Evolutionary conservation across 352 stramenopile genomes (phyloP).

Genomic region (Phytophthora chlamydospora): DNA sequence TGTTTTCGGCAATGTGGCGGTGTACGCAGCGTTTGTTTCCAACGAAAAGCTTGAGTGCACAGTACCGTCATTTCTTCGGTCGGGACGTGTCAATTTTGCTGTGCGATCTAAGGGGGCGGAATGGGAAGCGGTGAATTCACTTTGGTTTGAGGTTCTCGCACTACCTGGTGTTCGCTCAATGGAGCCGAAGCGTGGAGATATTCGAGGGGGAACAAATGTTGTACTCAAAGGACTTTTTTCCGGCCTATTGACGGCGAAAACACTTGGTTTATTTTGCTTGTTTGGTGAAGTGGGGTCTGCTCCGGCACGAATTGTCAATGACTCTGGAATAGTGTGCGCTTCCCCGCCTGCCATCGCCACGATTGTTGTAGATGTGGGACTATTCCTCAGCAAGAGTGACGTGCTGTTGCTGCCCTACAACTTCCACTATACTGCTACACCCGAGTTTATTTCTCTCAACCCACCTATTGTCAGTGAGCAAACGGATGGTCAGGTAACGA

Average conservation of each 20-base stretch:
- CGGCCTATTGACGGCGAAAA: neutral
- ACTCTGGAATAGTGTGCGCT: slow-evolving; percentile 27
- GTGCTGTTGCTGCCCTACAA: slow-evolving; percentile 25
- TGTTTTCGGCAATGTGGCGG: slow-evolving; percentile 37
- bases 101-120: slow-evolving; percentile 16
- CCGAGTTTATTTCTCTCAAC: slow-evolving; percentile 26
- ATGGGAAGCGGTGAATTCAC: slow-evolving; percentile 15
- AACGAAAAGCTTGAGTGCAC: slow-evolving; percentile 32
- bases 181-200: slow-evolving; percentile 26
- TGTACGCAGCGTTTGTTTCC: slow-evolving; percentile 37
- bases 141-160: slow-evolving; percentile 36
- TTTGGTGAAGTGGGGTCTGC: slow-evolving; percentile 32
- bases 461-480: slow-evolving; percentile 35
- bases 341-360: slow-evolving; percentile 22
- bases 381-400: slow-evolving; percentile 38
- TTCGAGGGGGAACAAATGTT: slow-evolving; percentile 40
- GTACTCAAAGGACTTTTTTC: slow-evolving; percentile 40
- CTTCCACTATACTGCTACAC: slow-evolving; percentile 39
- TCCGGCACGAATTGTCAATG: slow-evolving; percentile 8
- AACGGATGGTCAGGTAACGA: slow-evolving; percentile 28
- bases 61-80: slow-evolving; percentile 24
- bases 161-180: slow-evolving; percentile 22
- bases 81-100: slow-evolving; percentile 15
- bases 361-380: slow-evolving; percentile 21
- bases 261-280: slow-evolving; percentile 32